phyloP scores from a whole-genome alignment of 139 green algal species.

The Chlamydomonas sp. region DNA sequence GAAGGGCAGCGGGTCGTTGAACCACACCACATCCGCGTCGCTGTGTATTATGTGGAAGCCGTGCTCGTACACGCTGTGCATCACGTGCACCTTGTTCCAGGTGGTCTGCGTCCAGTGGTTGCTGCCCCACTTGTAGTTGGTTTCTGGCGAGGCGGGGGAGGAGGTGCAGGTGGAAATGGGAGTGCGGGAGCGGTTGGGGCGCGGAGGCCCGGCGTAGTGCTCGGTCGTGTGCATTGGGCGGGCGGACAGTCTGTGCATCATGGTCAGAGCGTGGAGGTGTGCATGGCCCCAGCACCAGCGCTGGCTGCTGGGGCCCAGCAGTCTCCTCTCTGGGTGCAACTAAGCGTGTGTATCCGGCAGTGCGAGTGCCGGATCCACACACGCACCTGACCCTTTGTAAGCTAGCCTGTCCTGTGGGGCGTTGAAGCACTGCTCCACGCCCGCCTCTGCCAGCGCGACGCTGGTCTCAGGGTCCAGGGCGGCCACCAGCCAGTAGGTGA shows the following conservation, averaged over 20 bases:
- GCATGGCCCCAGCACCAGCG: no score
- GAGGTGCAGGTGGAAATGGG: neutral
- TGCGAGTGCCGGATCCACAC: neutral
- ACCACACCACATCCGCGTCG: slow-evolving; percentile 49
- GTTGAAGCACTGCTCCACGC: slow-evolving; percentile 14
- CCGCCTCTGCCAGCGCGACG: neutral
- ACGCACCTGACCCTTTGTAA: neutral
- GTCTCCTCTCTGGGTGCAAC: neutral
- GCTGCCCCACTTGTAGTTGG: slow-evolving; percentile 35
- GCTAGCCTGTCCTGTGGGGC: neutral
- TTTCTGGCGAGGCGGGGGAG: slow-evolving; percentile 1
- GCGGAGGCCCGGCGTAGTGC: neutral
- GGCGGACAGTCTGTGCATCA: no score
- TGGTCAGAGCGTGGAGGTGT: no score
- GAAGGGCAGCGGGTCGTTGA: slow-evolving; percentile 45
- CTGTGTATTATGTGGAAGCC: slow-evolving; percentile 47
- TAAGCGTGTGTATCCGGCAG: neutral
- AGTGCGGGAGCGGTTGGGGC: neutral
- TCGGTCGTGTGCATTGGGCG: no score
- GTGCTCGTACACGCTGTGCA: slow-evolving; percentile 35
- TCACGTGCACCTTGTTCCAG: slow-evolving; percentile 55
- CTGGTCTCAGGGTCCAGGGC: neutral
- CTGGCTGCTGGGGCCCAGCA: neutral
- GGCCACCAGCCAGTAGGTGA: slow-evolving; percentile 8
- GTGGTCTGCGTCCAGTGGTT: slow-evolving; percentile 44